Base-by-base conservation (phyloP, 345 rosid species). In the Brassica rapa region DNA sequence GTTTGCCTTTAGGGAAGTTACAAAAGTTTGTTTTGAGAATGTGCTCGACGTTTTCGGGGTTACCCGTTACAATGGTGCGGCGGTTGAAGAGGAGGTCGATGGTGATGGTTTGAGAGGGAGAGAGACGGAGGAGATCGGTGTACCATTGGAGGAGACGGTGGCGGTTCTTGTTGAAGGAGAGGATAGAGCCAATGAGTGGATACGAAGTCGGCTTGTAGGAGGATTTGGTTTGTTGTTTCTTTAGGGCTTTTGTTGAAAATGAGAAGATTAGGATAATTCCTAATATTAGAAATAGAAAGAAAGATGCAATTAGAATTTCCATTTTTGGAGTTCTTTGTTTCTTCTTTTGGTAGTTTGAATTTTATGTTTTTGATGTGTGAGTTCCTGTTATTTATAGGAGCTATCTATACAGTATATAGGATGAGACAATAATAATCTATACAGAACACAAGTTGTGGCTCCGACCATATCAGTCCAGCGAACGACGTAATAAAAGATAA, bases 391-490 rank as follows among this genome's bases (percentile, higher is more conserved):
- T 51, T n/a, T 51, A 51, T 51, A 51, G 56, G 56, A 51, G 4
- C 56, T 51, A n/a, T 51, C 5, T n/a, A 1, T n/a, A 5, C 56
- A n/a, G 21, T 51, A n/a, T 11, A 4, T 51, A n/a, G 56, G 21
- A 51, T 5, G 30, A 12, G 63, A 4, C 61, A 56, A 56, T 53
- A 1, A 39, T 4, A 0, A 49, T 5, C 16, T 49, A 49, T 51
- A n/a, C 56, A 12, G 55, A 64, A 23, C 63, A 24, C 63, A 59
- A 72, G 55, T 78, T 46, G 69, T 60, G 55, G 73, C 73, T 72
- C 77, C 82, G 82, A 66, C 77, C 82, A 72, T 11, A 32, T 59
- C 7, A 23, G 51, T 72, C 24, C 53, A 64, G 59, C 65, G 12
- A 41, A 63, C 14, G 76, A 71, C 77, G 9, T 27, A 19, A 19